Evolutionary conservation across 192 early-diverging fungal genomes (phyloP), one percentile per base, ranked within the genome.

Genomic region (Dissophora globulifera): DNA sequence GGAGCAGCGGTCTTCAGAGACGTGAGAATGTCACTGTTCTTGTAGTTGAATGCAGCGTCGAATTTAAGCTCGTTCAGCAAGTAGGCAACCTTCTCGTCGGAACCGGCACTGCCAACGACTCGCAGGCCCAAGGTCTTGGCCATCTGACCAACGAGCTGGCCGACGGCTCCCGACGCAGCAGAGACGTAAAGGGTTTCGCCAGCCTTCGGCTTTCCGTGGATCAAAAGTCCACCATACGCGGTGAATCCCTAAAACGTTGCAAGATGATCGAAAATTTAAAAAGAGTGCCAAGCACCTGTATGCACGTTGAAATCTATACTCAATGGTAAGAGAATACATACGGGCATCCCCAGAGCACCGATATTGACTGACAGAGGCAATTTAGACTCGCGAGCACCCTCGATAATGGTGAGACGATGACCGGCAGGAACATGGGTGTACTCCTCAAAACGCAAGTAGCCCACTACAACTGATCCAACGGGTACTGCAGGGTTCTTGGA

Each of bases 31-130:
- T 58, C 45, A 2, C 53, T 31, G 3, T 59, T 65, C 79, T 96
- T 97, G 89, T 97, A 97, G 84, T 97, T 97, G 84, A 97, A 92
- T 7, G 85, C 95, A 4, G 79, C 91, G 78, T 97, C 94, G 48
- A 91, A 93, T 11, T 90, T 89, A 49, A 91, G 68, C 31, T 83
- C 82, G 2, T 84, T 78, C 55, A 86, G 84, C 20, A 95, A 81
- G 58, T 85, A 88, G 13, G 71, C 82, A 22, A 91, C 90, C 71
- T 98, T 98, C 0, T 93, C 92, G 60, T 96, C 93, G 1, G 87
- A 86, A 6, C 94, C 93, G n/a, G 93, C 93, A 22, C 17, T 45
- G 43, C 93, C 96, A 38, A 98, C 85, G 4, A 98, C 96, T 16
- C 79, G 80, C 45, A 92, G 85, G 4, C 95, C 95, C 31, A 32